Evolutionary conservation across 2,329 filamentous ascomycete genomes (phyloP).

Genomic region (Fragosphaeria purpurea): DNA sequence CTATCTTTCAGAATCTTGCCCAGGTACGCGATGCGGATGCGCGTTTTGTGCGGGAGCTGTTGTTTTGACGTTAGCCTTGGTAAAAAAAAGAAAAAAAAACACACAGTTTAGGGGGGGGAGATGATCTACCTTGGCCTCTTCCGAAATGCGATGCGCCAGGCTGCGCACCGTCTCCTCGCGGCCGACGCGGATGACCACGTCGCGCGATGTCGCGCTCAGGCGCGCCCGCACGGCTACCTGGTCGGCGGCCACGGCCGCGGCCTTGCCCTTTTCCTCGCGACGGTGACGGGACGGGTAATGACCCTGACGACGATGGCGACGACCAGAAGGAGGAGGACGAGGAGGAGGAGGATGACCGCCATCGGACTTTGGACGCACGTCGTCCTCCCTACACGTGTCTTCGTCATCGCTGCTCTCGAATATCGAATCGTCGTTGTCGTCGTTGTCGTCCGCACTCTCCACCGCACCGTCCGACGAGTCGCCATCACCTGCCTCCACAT

Average conservation of each 20-base stretch:
- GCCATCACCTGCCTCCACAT: constrained; percentile 4
- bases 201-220: constrained; percentile 56
- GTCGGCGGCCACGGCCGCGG: constrained; percentile 23
- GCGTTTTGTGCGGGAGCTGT: constrained; percentile 48
- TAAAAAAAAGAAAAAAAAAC: neutral
- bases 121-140: constrained; percentile 50
- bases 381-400: constrained; percentile 4
- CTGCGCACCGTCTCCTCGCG: constrained; percentile 55
- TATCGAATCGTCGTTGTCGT: neutral
- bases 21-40: constrained; percentile 66
- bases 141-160: constrained; percentile 52
- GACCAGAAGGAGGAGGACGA: neutral
- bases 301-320: constrained; percentile 10
- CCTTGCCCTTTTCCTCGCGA: constrained; percentile 46
- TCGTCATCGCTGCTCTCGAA: constrained; percentile 4
- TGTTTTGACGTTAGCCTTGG: constrained; percentile 25
- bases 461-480: neutral
- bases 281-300: constrained; percentile 11
- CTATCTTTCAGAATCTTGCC: constrained; percentile 69
- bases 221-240: constrained; percentile 49
- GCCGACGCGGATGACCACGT: constrained; percentile 47
- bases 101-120: neutral
- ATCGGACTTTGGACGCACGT: constrained; percentile 7
- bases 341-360: neutral
- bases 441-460: constrained; percentile 1